Evolutionary conservation across 441 rosid species (phyloP).

Genomic region (Biscutella laevigata): DNA sequence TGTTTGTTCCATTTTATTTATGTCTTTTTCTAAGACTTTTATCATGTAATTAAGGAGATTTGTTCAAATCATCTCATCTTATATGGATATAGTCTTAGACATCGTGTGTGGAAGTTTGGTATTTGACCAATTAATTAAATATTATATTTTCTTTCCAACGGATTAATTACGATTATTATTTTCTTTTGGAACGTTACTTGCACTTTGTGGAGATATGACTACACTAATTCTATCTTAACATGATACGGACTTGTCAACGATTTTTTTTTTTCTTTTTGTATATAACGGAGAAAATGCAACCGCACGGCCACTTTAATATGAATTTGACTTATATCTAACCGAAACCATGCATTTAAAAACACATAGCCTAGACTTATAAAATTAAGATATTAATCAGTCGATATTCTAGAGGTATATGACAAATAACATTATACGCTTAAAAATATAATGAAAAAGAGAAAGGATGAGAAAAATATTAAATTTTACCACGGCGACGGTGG

Average conservation of each 20-base stretch:
- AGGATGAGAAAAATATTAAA: too few species aligned
- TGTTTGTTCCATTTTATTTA: too few species aligned
- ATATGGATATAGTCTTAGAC: constrained; percentile 1
- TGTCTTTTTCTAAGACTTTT: too few species aligned
- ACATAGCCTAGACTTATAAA: not conserved
- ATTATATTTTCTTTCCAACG: not conserved
- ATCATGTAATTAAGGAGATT: not conserved
- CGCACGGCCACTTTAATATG: not conserved
- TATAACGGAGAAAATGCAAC: not conserved
- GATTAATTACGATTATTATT: not conserved
- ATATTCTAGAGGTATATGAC: too few species aligned
- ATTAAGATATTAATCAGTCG: too few species aligned
- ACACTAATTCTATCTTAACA: not conserved
- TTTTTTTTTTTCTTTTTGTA: too few species aligned
- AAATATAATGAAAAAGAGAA: too few species aligned
- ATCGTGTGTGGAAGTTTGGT: constrained; percentile 25
- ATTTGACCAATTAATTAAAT: not conserved
- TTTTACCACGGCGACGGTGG: too few species aligned
- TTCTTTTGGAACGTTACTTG: constrained; percentile 2
- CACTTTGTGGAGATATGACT: constrained; percentile 1
- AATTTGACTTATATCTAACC: not conserved
- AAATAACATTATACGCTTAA: too few species aligned
- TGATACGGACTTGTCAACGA: constrained; percentile 10
- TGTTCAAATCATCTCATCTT: not conserved
- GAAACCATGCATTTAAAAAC: not conserved